Conservation (phyloP, 495 filamentous ascomycete genomes). For the Hypoxylon subgilvum region DNA sequence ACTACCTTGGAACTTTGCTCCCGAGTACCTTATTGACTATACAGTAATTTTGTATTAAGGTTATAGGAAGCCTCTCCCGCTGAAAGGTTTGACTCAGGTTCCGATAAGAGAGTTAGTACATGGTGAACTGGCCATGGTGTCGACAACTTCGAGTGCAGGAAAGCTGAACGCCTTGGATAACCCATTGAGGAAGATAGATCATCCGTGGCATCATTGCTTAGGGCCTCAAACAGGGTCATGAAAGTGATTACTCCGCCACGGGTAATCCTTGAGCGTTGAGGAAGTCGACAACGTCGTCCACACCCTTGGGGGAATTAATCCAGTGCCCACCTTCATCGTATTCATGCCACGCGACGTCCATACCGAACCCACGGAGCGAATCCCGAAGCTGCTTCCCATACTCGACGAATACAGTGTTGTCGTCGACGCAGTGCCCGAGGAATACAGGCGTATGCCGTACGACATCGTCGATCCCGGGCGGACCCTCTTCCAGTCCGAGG, state of each 20-base stretch:
- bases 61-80: too few species aligned
- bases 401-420: conserved; percentile 54
- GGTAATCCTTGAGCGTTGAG: conserved; percentile 36
- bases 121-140: too few species aligned
- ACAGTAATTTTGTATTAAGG: too few species aligned
- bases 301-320: conserved; percentile 57
- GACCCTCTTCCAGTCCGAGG: conserved; percentile 25
- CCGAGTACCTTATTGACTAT: too few species aligned
- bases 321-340: conserved; percentile 63
- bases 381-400: conserved; percentile 51
- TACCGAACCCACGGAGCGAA: conserved; percentile 48
- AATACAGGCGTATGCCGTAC: conserved; percentile 54
- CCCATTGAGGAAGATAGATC: too few species aligned
- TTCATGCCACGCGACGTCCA: conserved; percentile 56
- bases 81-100: too few species aligned
- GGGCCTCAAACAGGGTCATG: too few species aligned
- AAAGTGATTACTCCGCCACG: neutral
- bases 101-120: too few species aligned
- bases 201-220: neutral
- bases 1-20: too few species aligned
- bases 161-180: too few species aligned
- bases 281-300: conserved; percentile 59
- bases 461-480: conserved; percentile 20
- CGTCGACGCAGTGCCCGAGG: conserved; percentile 60
- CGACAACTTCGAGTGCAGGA: too few species aligned